Base-by-base conservation (phyloP, 75 land plant genomes). In the Cunninghamia lanceolata region DNA sequence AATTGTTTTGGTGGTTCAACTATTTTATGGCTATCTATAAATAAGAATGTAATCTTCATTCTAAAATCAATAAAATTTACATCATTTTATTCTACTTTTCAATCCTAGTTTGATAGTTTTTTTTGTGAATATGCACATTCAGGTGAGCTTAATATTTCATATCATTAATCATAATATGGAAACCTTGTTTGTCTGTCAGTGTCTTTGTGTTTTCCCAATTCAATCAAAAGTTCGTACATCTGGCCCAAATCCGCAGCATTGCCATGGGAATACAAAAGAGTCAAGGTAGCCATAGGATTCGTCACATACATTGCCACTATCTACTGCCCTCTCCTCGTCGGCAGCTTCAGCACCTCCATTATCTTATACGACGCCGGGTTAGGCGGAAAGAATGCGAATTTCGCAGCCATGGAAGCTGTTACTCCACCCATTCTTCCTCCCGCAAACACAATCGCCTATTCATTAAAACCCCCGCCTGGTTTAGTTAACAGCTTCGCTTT, bases 211-310 rank as follows among this genome's bases (percentile, higher is more conserved):
- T n/a, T n/a, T n/a, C n/a, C n/a, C n/a, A n/a, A n/a, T n/a, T n/a
- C n/a, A n/a, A n/a, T n/a, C n/a, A 94, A 94, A 47, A 94, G 95
- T 87, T 94, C 95, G 66, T 93, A 94, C 94, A 94, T 91, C 88
- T 94, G 95, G 15, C 95, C 95, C 28, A 94, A 78, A 89, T 94
- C 95, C 30, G 95, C 95, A 4, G 95, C 94, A 59, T 94, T 94
- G 0, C 95, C 95, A 81, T 94, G 95, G 4, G 95, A 94, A 84
- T 92, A 92, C 36, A 92, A 86, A 25, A 92, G 43, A 25, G 93
- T 92, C 34, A 91, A 89, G 2, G 83, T 32, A 19, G 95, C 95
- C 90, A 86, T 85, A 38, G 94, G 95, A 86, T 93, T 88, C 32
- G 90, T 81, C 3, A 94, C 87, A 84, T 94, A 94, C 19, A 94